Base-by-base conservation (phyloP, 2,329 filamentous ascomycete genomes). In the Torrubiella hemipterigena region DNA sequence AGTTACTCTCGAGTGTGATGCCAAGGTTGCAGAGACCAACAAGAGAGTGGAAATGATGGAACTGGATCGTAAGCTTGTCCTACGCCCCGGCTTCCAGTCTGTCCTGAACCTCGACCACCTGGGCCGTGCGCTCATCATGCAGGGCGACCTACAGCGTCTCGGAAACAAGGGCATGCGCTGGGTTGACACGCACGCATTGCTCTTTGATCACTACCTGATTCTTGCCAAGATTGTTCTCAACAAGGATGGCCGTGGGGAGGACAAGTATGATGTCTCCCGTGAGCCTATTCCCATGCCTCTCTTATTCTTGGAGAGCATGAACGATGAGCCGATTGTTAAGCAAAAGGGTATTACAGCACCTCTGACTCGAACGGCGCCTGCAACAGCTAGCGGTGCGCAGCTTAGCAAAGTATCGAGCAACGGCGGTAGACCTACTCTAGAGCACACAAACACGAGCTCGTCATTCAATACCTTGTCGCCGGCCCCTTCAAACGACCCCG, bases 161-260 rank as follows among this genome's bases (percentile, higher is more conserved):
- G 86, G 89, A 33, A 83, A 79, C 26, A 93, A 83, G 51, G 77
- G 86, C 34, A 91, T 96, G 50, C 80, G 79, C 40, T 94, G 89
- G 80, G 77, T 96, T 7, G 91, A 98, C 47, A 93, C 84, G 1
- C 86, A 95, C 51, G 86, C 84, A 3, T 70, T 98, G 27, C 68
- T 98, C 1, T 96, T 98, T 49, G 93, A 98, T 47, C 87, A 98
- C 56, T 98, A 95, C 53, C 69, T 98, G 22, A 87, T 98, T 20
- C 61, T 98, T 27, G 82, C 91, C 23, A 98, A 98, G 61, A 68
- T 84, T 7, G 66, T 77, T 4, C 65, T 69, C 9, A 65, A 76
- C 27, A 85, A 86, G 46, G 73, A 77, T 27, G 69, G 75, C 27
- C 73, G 72, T 29, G 72, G 71, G n/a, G 69, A 79, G 32, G 91